phyloP scores from a whole-genome alignment of 805 yeast genomes.

The Ogataea nonfermentans region DNA sequence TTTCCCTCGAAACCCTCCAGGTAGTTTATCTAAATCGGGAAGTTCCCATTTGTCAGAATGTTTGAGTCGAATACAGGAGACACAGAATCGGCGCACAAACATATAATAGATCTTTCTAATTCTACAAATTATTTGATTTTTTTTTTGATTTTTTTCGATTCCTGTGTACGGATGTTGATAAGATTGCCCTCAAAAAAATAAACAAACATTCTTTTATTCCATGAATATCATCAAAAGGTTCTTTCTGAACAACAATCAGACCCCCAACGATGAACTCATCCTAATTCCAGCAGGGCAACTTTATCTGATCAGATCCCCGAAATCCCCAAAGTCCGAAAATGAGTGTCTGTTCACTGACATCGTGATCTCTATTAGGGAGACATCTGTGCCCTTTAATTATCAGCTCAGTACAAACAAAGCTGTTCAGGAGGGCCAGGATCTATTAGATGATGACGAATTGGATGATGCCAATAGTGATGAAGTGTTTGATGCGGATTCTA shows the following conservation, averaged over 20 bases:
- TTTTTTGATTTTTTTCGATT: constrained; percentile 1
- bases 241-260: constrained; percentile 33
- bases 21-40: constrained; percentile 34
- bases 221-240: constrained; percentile 77
- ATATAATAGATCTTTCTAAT: constrained; percentile 1
- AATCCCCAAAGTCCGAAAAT: constrained; percentile 81
- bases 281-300: constrained; percentile 79
- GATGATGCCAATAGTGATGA: constrained; percentile 41
- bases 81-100: constrained; percentile 6
- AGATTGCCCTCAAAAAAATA: constrained; percentile 9
- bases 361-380: constrained; percentile 64
- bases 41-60: constrained; percentile 35
- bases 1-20: constrained; percentile 36
- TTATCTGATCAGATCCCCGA: constrained; percentile 66
- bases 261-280: constrained; percentile 56
- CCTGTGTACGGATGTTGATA: constrained; percentile 3
- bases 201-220: constrained; percentile 3
- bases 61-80: constrained; percentile 4
- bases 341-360: constrained; percentile 86
- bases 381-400: constrained; percentile 63
- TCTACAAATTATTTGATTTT: neutral
- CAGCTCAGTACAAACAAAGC: constrained; percentile 71
- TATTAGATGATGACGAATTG: constrained; percentile 42
- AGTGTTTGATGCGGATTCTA: constrained; percentile 33
- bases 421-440: constrained; percentile 63